phyloP scores from a whole-genome alignment of 2,329 filamentous ascomycete species.

The Paraphoma sp. region DNA sequence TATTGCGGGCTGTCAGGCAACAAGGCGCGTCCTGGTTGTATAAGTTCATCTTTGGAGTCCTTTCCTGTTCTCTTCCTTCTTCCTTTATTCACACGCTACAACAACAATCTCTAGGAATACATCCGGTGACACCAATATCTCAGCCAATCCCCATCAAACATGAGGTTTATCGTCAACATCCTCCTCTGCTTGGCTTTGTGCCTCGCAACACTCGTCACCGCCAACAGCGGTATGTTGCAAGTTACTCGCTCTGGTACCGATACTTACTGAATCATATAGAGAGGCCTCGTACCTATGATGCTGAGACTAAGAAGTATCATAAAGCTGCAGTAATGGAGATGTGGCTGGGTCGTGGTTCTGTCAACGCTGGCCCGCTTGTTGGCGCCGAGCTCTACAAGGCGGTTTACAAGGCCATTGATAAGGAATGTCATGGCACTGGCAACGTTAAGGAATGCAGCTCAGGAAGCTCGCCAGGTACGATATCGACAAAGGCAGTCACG shows the following conservation, averaged over 20 bases:
- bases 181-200: not conserved
- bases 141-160: not conserved
- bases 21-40: too few species aligned
- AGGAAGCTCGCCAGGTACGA: too few species aligned
- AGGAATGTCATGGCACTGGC: not conserved
- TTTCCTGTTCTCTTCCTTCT: too few species aligned
- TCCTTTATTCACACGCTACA: too few species aligned
- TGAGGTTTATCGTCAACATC: not conserved
- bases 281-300: not conserved
- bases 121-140: too few species aligned
- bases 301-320: not conserved
- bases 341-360: not conserved
- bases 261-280: too few species aligned
- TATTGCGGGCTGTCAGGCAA: too few species aligned
- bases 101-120: too few species aligned
- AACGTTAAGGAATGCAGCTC: not conserved
- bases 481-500: not conserved
- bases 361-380: constrained; percentile 1
- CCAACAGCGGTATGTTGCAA: too few species aligned
- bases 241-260: too few species aligned
- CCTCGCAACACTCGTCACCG: too few species aligned
- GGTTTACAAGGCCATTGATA: not conserved
- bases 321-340: not conserved
- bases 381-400: not conserved
- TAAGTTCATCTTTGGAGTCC: too few species aligned